Evolutionary conservation across 2,329 filamentous ascomycete genomes (phyloP).

Genomic region (Aspergillus jensenii): DNA sequence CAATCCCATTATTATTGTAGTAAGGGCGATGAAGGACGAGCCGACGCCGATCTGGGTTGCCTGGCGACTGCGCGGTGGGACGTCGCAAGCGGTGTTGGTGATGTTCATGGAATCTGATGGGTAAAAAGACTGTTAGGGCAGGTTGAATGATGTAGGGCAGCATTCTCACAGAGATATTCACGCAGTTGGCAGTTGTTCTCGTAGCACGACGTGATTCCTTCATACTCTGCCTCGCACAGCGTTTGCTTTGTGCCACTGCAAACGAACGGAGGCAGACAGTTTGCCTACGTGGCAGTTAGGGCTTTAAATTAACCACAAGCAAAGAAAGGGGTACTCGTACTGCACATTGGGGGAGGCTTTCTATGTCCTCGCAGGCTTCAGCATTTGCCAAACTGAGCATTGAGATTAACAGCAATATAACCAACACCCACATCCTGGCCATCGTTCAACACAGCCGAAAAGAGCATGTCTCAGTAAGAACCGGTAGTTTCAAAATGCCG

Average conservation of each 20-base stretch:
- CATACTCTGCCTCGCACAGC: background rate
- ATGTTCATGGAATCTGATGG: constrained; percentile 3
- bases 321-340: too few species aligned
- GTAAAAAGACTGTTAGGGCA: background rate
- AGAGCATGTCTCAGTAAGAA: too few species aligned
- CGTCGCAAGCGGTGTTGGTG: background rate
- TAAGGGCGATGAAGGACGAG: background rate
- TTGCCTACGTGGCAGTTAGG: too few species aligned
- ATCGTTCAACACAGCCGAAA: too few species aligned
- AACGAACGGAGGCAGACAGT: background rate
- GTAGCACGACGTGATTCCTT: background rate
- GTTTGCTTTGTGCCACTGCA: background rate
- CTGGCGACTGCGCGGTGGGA: constrained; percentile 2
- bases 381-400: too few species aligned
- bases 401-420: too few species aligned
- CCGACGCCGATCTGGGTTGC: constrained; percentile 3
- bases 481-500: too few species aligned
- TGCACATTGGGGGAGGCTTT: too few species aligned
- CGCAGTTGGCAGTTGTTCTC: background rate
- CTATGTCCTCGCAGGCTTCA: too few species aligned
- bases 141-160: background rate
- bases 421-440: too few species aligned
- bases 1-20: background rate
- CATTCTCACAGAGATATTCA: background rate
- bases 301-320: too few species aligned